A percentile compares a stretch with the other conserved stretches of the same genome.
Conservation (phyloP, 2,329 filamentous ascomycete species). For the Alternaria sp. region DNA sequence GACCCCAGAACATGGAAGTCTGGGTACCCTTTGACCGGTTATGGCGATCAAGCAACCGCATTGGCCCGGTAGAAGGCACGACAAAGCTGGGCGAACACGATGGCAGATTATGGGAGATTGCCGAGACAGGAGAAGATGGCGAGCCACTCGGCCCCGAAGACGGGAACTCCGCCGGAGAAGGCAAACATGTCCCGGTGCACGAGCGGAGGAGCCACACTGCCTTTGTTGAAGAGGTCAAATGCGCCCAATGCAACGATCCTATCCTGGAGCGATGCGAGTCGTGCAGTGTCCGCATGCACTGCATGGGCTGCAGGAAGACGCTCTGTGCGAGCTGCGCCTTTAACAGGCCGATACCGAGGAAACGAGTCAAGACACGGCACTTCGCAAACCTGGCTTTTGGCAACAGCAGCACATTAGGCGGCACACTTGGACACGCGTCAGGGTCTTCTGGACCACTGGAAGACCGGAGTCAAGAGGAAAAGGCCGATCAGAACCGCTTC, state of each 20-base stretch:
- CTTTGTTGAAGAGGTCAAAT: conserved; percentile 61
- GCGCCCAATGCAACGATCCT: conserved; percentile 59
- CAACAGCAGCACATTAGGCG: conserved; percentile 30
- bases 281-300: conserved; percentile 67
- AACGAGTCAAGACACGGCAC: conserved; percentile 47
- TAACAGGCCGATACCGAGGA: conserved; percentile 58
- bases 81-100: conserved; percentile 49
- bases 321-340: conserved; percentile 66
- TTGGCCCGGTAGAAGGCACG: conserved; percentile 53
- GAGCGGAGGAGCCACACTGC: conserved; percentile 59
- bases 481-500: conserved; percentile 48
- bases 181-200: conserved; percentile 62
- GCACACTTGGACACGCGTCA: conserved; percentile 36
- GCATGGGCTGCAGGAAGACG: conserved; percentile 65
- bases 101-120: conserved; percentile 63
- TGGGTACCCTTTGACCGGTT: conserved; percentile 68
- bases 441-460: conserved; percentile 35
- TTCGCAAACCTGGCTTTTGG: conserved; percentile 47
- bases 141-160: conserved; percentile 61
- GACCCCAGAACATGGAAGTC: conserved; percentile 62
- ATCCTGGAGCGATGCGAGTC: conserved; percentile 65
- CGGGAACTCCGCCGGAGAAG: conserved; percentile 54
- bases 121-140: conserved; percentile 61
- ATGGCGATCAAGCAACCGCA: conserved; percentile 65
- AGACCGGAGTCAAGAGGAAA: conserved; percentile 26